These are phyloP conservation scores for Poa pratensis DNA, from an alignment of 176 grass and related monocot species.

Conservation along the genomic window DNA sequence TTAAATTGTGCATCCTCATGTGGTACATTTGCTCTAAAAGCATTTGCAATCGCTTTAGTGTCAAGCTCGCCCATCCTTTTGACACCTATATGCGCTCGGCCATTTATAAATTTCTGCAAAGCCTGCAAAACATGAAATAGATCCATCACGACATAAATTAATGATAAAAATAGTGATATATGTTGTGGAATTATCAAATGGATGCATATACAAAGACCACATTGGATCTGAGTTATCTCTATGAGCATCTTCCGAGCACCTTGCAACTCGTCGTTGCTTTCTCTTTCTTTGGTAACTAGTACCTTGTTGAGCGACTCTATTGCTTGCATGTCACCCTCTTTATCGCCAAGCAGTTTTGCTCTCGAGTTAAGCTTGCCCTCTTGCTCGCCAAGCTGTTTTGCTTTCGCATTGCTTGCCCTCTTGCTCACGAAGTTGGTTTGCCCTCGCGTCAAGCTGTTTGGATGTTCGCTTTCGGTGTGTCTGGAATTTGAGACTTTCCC, in stretches of 20 bases:
- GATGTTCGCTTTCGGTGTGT: no score
- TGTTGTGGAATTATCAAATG: background rate
- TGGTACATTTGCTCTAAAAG: background rate
- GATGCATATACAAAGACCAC: background rate
- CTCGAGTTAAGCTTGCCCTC: background rate
- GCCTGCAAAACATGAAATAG: background rate
- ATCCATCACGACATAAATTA: background rate
- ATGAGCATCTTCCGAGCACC: background rate
- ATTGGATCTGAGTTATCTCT: background rate
- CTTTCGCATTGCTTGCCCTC: background rate
- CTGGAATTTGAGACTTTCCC: no score
- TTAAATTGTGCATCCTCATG: background rate
- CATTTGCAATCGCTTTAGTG: background rate
- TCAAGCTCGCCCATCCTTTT: background rate
- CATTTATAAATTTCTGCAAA: background rate
- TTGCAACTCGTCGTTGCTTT: background rate
- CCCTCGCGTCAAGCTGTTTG: background rate
- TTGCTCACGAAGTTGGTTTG: background rate
- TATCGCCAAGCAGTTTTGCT: background rate
- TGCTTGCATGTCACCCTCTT: background rate
- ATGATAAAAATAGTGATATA: background rate
- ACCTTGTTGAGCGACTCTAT: background rate
- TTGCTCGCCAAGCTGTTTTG: background rate
- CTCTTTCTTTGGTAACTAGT: background rate
- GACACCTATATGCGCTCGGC: background rate